Evolutionary conservation across 495 filamentous ascomycete genomes (phyloP).

Genomic region (Penicillium taxi): DNA sequence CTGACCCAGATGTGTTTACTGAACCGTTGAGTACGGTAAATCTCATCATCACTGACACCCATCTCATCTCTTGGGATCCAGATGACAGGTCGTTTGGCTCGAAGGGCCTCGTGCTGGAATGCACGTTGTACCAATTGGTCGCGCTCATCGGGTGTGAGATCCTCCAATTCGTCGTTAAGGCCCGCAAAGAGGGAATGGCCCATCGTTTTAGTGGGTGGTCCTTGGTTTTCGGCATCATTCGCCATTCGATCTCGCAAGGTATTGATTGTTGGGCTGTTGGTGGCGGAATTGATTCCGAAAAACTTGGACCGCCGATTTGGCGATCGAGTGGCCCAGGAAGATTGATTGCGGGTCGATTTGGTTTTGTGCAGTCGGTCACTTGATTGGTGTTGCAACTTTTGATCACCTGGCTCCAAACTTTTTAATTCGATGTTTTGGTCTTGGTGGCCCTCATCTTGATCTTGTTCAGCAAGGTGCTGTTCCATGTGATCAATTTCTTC

Average conservation of each 20-base stretch:
- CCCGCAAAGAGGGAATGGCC: slow-evolving; percentile 79
- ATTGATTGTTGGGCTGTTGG: slow-evolving; percentile 24
- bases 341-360: slow-evolving; percentile 16
- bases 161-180: slow-evolving; percentile 86
- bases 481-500: slow-evolving; percentile 32
- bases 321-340: slow-evolving; percentile 39
- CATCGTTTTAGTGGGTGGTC: slow-evolving; percentile 40
- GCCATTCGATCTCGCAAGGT: slow-evolving; percentile 32
- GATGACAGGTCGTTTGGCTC: slow-evolving; percentile 76
- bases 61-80: slow-evolving; percentile 94
- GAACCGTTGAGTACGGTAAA: slow-evolving; percentile 65
- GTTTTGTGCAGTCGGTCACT: slow-evolving; percentile 13
- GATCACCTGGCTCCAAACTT: slow-evolving; percentile 35
- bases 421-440: slow-evolving; percentile 54
- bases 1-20: slow-evolving; percentile 86
- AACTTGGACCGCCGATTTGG: slow-evolving; percentile 35
- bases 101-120: slow-evolving; percentile 83
- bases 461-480: slow-evolving; percentile 37
- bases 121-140: slow-evolving; percentile 80
- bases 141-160: slow-evolving; percentile 84
- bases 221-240: slow-evolving; percentile 60
- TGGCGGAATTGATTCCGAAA: slow-evolving; percentile 28
- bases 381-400: slow-evolving; percentile 12
- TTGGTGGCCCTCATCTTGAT: slow-evolving; percentile 27
- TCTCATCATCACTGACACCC: slow-evolving; percentile 86